A percentile compares a stretch with the other conserved stretches of the same genome.
phyloP scores from a whole-genome alignment of 345 rosid species.

The Turnera subulata region DNA sequence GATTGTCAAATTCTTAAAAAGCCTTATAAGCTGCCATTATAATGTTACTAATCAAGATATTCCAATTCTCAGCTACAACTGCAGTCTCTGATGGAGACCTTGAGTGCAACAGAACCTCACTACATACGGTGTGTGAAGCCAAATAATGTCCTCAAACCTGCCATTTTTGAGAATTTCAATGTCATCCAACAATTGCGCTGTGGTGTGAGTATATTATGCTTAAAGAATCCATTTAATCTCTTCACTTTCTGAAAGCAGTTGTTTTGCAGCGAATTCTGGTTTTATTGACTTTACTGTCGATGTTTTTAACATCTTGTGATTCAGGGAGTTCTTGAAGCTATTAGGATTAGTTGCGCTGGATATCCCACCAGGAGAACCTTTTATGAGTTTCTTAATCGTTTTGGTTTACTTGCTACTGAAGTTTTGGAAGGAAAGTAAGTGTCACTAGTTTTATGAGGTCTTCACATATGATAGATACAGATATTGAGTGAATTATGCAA shows the following conservation, averaged over 20 bases:
- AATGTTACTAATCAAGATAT: neutral
- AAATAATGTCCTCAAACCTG: conserved; percentile 88
- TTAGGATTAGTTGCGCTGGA: conserved; percentile 97
- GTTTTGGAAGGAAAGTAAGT: conserved; percentile 85
- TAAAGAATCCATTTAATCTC: neutral
- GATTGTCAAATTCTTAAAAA: neutral
- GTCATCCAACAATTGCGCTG: conserved; percentile 90
- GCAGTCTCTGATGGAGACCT: conserved; percentile 92
- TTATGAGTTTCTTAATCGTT: conserved; percentile 89
- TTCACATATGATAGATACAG: neutral
- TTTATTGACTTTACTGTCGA: neutral
- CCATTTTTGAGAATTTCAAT: conserved; percentile 80
- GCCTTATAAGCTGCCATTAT: neutral
- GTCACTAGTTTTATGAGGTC: neutral
- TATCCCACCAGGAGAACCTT: conserved; percentile 93
- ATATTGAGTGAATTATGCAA: neutral
- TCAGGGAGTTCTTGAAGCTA: conserved; percentile 97
- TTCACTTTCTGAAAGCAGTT: too few species aligned
- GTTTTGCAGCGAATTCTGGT: too few species aligned
- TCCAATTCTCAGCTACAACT: conserved; percentile 60
- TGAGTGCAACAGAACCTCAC: conserved; percentile 89
- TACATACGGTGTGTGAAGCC: conserved; percentile 99
- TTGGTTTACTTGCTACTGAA: conserved; percentile 90
- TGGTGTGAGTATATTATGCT: conserved; percentile 63
- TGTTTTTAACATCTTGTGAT: neutral